Evolutionary conservation across 257 asterid species (phyloP), one percentile per base, ranked within the genome.

Genomic region (Catharanthus roseus): DNA sequence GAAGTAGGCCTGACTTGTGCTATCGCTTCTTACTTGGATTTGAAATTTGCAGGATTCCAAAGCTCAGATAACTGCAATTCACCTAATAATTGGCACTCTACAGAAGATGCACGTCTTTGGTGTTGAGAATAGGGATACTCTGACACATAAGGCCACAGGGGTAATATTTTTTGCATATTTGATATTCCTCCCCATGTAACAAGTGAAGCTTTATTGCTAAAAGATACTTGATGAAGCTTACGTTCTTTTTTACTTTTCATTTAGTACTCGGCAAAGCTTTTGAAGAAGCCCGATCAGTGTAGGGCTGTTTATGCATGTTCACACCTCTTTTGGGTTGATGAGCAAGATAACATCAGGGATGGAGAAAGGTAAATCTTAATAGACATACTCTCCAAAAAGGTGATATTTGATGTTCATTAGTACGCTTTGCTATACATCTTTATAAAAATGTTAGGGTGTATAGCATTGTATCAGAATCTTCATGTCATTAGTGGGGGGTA

Each of bases 131-230:
- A 81, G 97, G 81, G 99, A 95, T 82, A 92, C 99, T 12, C 78
- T 95, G 79, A 95, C 99, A 9, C 99, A 95, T 87, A 95, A 95
- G 84, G 90, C 99, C 75, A 95, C 97, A 0, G 99, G 97, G 96
- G 99, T 95, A 89, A 82, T 47, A 11, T 34, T 70, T 66, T 26
- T 63, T 18, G 29, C 73, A 50, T 71, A 53, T 72, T 42, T n/a
- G n/a, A n/a, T n/a, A n/a, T 45, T 72, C 42, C 60, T 50, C 23
- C n/a, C 34, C 66, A 19, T 55, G 33, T 15, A 72, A 45, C 49
- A 33, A 42, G 67, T 41, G 47, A 65, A 41, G 65, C 68, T 29
- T 55, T 45, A 5, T 28, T 64, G 54, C 47, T 36, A 7, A 19
- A 7, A 39, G 12, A 60, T 49, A 18, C 57, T 31, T 23, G 70